These are phyloP conservation scores for Tuber indicum DNA, from an alignment of 495 filamentous ascomycete genomes.

Conservation along the genomic window DNA sequence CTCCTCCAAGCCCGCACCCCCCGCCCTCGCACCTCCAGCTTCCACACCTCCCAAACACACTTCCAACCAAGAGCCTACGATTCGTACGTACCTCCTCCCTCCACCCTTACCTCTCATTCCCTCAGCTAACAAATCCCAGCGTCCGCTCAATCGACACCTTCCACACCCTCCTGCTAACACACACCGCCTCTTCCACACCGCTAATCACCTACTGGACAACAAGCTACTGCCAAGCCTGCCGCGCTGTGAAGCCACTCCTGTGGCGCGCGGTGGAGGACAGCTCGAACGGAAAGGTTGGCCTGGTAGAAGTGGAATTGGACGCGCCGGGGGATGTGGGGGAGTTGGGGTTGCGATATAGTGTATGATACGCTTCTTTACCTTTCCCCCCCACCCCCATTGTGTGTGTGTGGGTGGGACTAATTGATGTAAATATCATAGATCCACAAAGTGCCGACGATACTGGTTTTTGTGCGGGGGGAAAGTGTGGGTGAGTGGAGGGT, in stretches of 20 bases:
- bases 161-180: constrained; percentile 54
- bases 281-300: constrained; percentile 56
- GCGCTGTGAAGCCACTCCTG: constrained; percentile 51
- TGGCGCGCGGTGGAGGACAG: constrained; percentile 51
- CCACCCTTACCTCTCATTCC: not conserved
- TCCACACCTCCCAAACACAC: not conserved
- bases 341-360: constrained; percentile 53
- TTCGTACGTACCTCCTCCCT: constrained; percentile 9
- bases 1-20: not conserved
- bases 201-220: constrained; percentile 66
- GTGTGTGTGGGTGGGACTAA: constrained; percentile 6
- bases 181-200: constrained; percentile 53
- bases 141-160: constrained; percentile 58
- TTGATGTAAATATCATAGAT: constrained; percentile 45
- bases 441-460: constrained; percentile 59
- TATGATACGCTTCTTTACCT: constrained; percentile 12
- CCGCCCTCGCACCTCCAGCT: not conserved
- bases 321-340: constrained; percentile 51
- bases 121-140: constrained; percentile 36
- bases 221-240: constrained; percentile 58
- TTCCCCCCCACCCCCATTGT: not conserved
- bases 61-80: constrained; percentile 16
- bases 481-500: constrained; percentile 53
- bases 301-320: constrained; percentile 59
- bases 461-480: constrained; percentile 59